Conservation (phyloP, 164 flowering plant species). For the Vitis labrusca region DNA sequence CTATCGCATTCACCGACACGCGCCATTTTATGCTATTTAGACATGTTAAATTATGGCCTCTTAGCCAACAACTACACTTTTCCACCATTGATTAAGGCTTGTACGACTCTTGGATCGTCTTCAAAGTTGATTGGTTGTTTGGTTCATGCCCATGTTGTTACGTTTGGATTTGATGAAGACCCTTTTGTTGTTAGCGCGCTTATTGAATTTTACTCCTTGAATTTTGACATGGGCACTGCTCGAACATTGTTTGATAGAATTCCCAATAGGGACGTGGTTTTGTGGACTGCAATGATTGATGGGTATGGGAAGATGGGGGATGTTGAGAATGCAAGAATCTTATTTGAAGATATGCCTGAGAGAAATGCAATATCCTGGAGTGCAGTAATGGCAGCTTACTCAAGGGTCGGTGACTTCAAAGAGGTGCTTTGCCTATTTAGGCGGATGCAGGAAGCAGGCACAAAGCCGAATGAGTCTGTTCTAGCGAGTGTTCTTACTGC, state of each 20-base stretch:
- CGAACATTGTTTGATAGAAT: slow-evolving; percentile 49
- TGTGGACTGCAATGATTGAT: slow-evolving; percentile 67
- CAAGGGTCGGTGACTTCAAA: slow-evolving; percentile 41
- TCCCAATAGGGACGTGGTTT: slow-evolving; percentile 53
- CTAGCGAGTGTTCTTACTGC: slow-evolving; percentile 61
- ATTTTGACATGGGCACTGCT: slow-evolving; percentile 42
- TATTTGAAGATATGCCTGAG: slow-evolving; percentile 65
- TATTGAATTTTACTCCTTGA: slow-evolving; percentile 46
- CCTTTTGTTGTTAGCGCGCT: slow-evolving; percentile 52
- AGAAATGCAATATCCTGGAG: slow-evolving; percentile 67
- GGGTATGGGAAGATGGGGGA: slow-evolving; percentile 68
- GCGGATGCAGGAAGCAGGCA: slow-evolving; percentile 46
- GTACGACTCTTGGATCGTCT: slow-evolving; percentile 20
- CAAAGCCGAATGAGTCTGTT: slow-evolving; percentile 55
- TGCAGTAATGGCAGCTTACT: slow-evolving; percentile 60
- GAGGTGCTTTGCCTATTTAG: slow-evolving; percentile 53
- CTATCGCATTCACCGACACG: slow-evolving; percentile 25
- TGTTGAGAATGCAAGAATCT: slow-evolving; percentile 33
- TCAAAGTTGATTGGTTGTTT: slow-evolving; percentile 30
- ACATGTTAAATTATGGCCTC: slow-evolving; percentile 48
- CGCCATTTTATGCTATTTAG: slow-evolving; percentile 45
- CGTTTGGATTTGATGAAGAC: slow-evolving; percentile 45
- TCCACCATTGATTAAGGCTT: slow-evolving; percentile 66
- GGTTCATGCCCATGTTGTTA: slow-evolving; percentile 61
- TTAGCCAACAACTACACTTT: slow-evolving; percentile 56